Evolutionary conservation across 1,139 yeast genomes (phyloP), one percentile per base, ranked within the genome.

Genomic region (Pneumocystis sp.): DNA sequence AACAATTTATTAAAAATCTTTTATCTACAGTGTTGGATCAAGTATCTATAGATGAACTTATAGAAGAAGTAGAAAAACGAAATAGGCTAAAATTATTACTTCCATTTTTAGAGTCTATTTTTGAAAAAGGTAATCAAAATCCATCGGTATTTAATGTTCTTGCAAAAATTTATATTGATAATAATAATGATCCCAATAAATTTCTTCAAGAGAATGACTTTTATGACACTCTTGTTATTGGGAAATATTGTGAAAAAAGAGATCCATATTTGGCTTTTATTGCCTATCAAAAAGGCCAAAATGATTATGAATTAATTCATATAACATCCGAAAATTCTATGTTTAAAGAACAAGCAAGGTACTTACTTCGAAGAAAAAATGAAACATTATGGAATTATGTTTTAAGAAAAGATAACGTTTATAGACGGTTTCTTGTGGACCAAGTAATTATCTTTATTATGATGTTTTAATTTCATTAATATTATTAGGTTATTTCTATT

Each of bases 301-400:
- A 93, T 73, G 96, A 93, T 75, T 86, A 81, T 68, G 98, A 93
- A 76, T 83, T 93, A 74, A 84, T 93, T 73, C 81, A 84, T 73
- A 90, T 93, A 75, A 93, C 98, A 71, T 93, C 93, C 75, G 98
- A 95, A 74, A 93, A 93, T 77, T 85, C 95, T 72, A 93, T 93
- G 99, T 93, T 88, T 82, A 95, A 95, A 77, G 93, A 93, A 77
- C 98, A 95, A 80, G 98, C 98, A 17, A 86, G 97, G 76, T 93
- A 95, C 75, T 81, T 93, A 74, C 83, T 93, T 72, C 79, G 83
- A 68, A 88, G 96, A 76, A 89, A 96, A 25, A 96, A 93, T 73
- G 79, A 85, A 60, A 82, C 78, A 15, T 82, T 93, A 70, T 93
- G 98, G 97, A 79, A 83, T 68, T 81, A 80, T 71, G 98, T 93